A percentile compares a stretch with the other conserved stretches of the same genome.
These are phyloP conservation scores for Xanthoceras sorbifolium DNA, from an alignment of 345 rosid species.

Conservation along the genomic window DNA sequence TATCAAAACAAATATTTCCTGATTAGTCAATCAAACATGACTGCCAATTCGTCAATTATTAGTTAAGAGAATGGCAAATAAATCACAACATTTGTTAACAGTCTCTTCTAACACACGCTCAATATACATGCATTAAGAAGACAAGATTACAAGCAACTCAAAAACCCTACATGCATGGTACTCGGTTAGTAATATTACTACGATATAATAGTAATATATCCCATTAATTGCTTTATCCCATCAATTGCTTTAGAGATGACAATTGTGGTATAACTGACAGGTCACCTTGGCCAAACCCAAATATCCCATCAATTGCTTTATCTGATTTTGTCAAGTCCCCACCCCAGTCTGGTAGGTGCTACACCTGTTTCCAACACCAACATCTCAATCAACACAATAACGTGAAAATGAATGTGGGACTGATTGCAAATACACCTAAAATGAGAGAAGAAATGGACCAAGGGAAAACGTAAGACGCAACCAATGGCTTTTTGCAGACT, in stretches of 20 bases:
- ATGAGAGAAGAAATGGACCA: not conserved
- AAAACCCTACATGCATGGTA: not conserved
- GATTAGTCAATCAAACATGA: not conserved
- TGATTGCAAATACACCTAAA: constrained; percentile 1
- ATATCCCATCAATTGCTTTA: constrained; percentile 96
- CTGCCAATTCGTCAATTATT: not conserved
- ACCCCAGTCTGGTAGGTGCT: constrained; percentile 84
- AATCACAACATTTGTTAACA: not conserved
- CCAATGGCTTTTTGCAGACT: not conserved
- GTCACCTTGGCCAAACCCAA: constrained; percentile 92
- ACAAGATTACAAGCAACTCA: not conserved
- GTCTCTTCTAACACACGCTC: not conserved
- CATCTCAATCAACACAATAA: constrained; percentile 16
- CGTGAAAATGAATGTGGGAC: constrained; percentile 1
- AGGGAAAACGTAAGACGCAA: not conserved
- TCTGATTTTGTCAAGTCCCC: constrained; percentile 84
- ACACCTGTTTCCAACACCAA: constrained; percentile 61
- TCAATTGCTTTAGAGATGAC: too few species aligned
- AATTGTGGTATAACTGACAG: constrained; percentile 89
- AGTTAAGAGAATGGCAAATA: not conserved
- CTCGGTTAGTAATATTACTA: not conserved
- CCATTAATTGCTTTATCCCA: too few species aligned
- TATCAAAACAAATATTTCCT: not conserved
- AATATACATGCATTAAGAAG: not conserved
- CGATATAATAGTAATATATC: not conserved